Percentiles rank a stretch among this genome's conserved stretches.
phyloP scores from a whole-genome alignment of 352 stramenopile species.

The Peronosclerospora sorghi region DNA sequence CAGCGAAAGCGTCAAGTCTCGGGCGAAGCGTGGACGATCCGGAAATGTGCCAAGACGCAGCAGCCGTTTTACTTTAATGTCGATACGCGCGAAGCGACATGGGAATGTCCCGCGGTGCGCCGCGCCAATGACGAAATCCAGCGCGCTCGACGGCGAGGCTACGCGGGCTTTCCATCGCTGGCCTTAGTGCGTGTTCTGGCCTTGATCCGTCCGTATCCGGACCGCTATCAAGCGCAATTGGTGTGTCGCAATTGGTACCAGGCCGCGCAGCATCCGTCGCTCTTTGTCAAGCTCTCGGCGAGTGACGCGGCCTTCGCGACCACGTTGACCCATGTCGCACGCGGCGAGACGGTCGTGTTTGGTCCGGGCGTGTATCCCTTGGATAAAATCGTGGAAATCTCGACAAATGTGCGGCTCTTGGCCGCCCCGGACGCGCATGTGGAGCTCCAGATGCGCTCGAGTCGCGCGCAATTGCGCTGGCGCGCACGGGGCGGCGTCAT shows the following conservation, averaged over 20 bases:
- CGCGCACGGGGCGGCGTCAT: conserved; percentile 45
- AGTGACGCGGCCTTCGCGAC: conserved; percentile 29
- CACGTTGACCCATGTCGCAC: conserved; percentile 14
- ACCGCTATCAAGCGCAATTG: conserved; percentile 31
- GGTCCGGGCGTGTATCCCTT: conserved; percentile 52
- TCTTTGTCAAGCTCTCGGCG: conserved; percentile 40
- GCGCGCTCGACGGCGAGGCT: conserved; percentile 50
- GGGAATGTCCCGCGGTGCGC: conserved; percentile 86
- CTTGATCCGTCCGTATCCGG: conserved; percentile 67
- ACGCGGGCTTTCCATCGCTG: conserved; percentile 60
- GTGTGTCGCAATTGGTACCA: conserved; percentile 49
- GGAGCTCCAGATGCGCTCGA: conserved; percentile 52
- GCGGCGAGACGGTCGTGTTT: conserved; percentile 55
- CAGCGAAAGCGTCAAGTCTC: conserved; percentile 44
- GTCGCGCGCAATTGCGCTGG: conserved; percentile 41
- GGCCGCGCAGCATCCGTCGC: conserved; percentile 25
- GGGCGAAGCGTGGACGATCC: conserved; percentile 43
- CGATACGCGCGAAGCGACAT: conserved; percentile 89
- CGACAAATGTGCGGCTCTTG: conserved; percentile 32
- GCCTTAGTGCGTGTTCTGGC: conserved; percentile 76
- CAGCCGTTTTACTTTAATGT: conserved; percentile 90
- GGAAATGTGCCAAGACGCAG: conserved; percentile 53
- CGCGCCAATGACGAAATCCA: conserved; percentile 82
- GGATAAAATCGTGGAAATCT: conserved; percentile 36
- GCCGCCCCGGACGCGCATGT: conserved; percentile 47